Base-by-base conservation (phyloP, 169 alveolate genomes). In the Theileria luwenshuni region DNA sequence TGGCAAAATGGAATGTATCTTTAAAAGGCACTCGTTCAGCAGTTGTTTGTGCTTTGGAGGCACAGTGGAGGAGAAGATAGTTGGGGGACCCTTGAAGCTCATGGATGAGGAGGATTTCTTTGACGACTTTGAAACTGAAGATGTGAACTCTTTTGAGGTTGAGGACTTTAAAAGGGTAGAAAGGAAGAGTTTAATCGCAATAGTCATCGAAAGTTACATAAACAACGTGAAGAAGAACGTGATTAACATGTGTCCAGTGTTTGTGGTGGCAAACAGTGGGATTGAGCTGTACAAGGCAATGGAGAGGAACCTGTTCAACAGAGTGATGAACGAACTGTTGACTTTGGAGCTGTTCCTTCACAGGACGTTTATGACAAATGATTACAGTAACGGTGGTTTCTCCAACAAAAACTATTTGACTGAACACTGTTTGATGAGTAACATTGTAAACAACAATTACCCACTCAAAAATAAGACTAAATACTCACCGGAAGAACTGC, bases 141-240 rank as follows among this genome's bases (percentile, higher is more conserved):
- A 56, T 21, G 65, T 56, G 3, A 21, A 56, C 38, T 25, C 23
- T 2, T 56, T 56, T 13, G 30, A 13, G 7, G 2, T 56, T 2
- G 41, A 56, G 21, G 38, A 56, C 38, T 38, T 10, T 38, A 38
- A 10, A 10, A 38, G 10, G 10, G 10, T 38, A 38, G 65, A 28
- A 7, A 28, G 8, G n/a, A 25, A 56, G 7, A 7, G 12, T 15
- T 27, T 25, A 13, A 56, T 56, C 38, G 3, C 23, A 15, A 38
- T 56, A 2, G 38, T 3, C 2, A 56, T 56, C 15, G 65, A 56
- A 21, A 38, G 47, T 12, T 56, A 56, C 21, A 21, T 5, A 5
- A 56, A 56, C 38, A 27, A 28, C 38, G 65, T 56, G 42, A 56
- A 56, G 65, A 56, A 56, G 65, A 56, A 56, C 38, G 25, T 56